Base-by-base conservation (phyloP, 2,329 filamentous ascomycete species). In the Blumeria hordei region DNA sequence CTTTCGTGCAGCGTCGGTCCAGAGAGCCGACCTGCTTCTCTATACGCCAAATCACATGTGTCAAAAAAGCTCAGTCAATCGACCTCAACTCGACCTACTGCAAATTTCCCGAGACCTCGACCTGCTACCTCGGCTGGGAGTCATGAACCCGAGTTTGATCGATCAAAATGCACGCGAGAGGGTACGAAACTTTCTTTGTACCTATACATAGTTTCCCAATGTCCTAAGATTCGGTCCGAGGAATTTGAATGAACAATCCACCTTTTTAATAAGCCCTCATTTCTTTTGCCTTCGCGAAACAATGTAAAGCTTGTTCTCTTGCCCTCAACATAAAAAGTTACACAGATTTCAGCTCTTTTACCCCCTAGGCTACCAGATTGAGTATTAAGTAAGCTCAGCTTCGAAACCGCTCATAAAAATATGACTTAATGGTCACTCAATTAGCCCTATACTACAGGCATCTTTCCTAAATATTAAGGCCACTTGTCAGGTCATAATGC, bases 1-100 rank as follows among this genome's bases (percentile, higher is more conserved):
- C 78, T 80, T 58, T 71, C 75, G 12, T 75, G 72, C 58, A 81
- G 76, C 61, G 65, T 78, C 33, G 77, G 79, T 1, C 71, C 73
- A 11, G 72, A 70, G 45, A 60, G 66, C 16, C 73, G 77, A 59
- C 70, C 74, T 12, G 66, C 69, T 6, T 65, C 69, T 16, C 60
- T 67, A 32, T 14, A 50, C 18, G 16, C 37, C 10, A 43, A 18
- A 58, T 72, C 75, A 6, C 70, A 77, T 28, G 4, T 28, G 21
- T 28, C 21, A 37, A 68, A 76, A 60, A 68, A 69, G 28, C 70
- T 67, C 50, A 68, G 63, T 59, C 72, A 74, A 58, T 67, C 73
- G 45, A 68, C 71, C 55, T 73, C 72, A 62, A 64, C 69, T 56
- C 68, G 74, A 61, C 66, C 67, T 28, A 64, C 66, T 56, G 70